Evolutionary conservation across 2,329 filamentous ascomycete species (phyloP), one percentile per base, ranked within the genome.

Genomic region (Plenodomus lindquistii): DNA sequence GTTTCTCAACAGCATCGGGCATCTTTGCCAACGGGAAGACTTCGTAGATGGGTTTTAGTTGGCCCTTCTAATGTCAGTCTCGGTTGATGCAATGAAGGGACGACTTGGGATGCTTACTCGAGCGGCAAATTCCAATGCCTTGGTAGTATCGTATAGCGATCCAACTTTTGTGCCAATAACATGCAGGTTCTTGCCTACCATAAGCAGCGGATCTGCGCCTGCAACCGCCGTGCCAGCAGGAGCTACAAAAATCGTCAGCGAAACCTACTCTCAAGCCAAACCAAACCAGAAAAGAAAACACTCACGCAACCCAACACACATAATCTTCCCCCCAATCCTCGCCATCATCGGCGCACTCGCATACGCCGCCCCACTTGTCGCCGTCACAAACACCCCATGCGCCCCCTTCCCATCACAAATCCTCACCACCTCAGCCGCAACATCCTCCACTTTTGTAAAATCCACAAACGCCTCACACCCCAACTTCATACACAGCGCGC

Each of bases 291-390:
- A n/a, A n/a, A n/a, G n/a, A n/a, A n/a, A n/a, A n/a, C n/a, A n/a
- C n/a, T n/a, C n/a, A n/a, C n/a, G 73, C 50, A 77, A 36, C 40
- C 77, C 78, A 49, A 80, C 76, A 51, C 79, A 82, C 77, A 83
- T 81, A 19, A 83, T 74, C 35, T 74, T 75, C 2, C 73, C 75
- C 8, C 78, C 76, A n/a, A 80, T 66, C 4, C 81, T 72, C 52
- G 60, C 73, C 17, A 78, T 78, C 4, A 79, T 57, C 18, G 63
- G 60, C 16, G 59, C 52, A 21, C 69, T 21, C 3, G 65, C 63
- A 7, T 54, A 50, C 2, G 68, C 65, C 41, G 71, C 70, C 3
- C 55, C 54, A 39, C 71, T 67, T 4, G 68, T 63, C 4, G 69
- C 69, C 5, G 71, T 73, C 39, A 74, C 70, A 41, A 73, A 72